Evolutionary conservation across 1,284 basidiomycete species (phyloP), one percentile per base, ranked within the genome.

Genomic region (Leccinum angustisporum): DNA sequence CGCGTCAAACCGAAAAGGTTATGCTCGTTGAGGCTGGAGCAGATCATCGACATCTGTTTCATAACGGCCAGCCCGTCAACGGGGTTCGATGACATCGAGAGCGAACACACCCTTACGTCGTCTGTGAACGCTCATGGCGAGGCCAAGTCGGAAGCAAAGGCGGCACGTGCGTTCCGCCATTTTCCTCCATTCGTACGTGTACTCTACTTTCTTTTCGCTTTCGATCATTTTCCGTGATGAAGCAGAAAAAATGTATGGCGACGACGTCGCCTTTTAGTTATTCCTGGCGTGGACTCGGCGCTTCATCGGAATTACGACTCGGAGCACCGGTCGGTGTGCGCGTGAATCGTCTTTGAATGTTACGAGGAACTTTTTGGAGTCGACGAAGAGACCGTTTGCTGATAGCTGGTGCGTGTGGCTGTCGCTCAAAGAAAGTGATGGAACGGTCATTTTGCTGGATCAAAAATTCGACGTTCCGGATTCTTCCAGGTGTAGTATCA

Each of bases 1-100:
- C 34, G 34, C 34, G 34, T 34, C 34, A 46, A 18, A 13, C 11
- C 43, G 65, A 46, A 46, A 18, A 46, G 10, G 40, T 98, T 16
- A 95, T 96, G 82, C 81, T 88, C 0, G 96, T 21, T 21, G 21
- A 21, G 21, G 21, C 95, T 0, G 96, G 94, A 14, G 77, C 91
- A 0, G 40, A 86, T 97, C 61, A 78, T 97, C 61, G 96, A 98
- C 74, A 84, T 98, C 25, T 95, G 91, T 77, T 95, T 96, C 74
- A 80, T 91, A 61, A 76, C 79, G 1, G 79, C 82, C 2, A 73
- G 68, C 4, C 75, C 71, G 60, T 58, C 64, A 64, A 11, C 65
- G 57, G 61, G 61, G 58, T 46, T 74, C 66, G 31, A 66, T 67
- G 87, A 87, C 64, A 76, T 74, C 54, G 76, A 78, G 52, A 89